phyloP scores from a whole-genome alignment of 305 asterid species.

The Fraxinus velutina region DNA sequence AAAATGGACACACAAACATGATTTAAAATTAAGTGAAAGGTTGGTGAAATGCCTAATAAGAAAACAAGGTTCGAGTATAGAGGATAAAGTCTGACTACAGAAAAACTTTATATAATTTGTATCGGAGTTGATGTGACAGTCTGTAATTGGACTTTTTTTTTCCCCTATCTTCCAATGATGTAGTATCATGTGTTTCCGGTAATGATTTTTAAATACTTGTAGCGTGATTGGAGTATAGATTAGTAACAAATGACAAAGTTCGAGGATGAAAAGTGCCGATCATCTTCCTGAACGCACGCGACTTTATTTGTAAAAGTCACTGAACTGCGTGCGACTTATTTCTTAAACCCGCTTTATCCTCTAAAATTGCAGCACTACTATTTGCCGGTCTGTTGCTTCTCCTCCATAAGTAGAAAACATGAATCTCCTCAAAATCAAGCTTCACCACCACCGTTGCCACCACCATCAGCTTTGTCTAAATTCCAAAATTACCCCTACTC shows the following conservation, averaged over 20 bases:
- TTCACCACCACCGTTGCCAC: conserved; percentile 3
- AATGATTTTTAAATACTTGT: too few relatives aligned
- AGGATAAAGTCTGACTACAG: too few relatives aligned
- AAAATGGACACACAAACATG: background rate
- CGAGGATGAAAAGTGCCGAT: background rate
- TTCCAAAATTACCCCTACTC: conserved; percentile 17
- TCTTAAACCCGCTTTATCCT: background rate
- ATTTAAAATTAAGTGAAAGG: background rate
- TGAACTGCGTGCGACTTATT: background rate
- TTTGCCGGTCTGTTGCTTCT: background rate
- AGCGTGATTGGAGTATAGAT: background rate
- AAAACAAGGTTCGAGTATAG: background rate
- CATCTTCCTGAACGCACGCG: background rate
- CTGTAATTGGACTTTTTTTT: too few relatives aligned
- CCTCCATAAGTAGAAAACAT: conserved; percentile 26
- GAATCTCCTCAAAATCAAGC: conserved; percentile 38
- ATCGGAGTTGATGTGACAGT: too few relatives aligned
- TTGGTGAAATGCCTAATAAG: background rate
- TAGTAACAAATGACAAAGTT: background rate
- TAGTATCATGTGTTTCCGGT: too few relatives aligned
- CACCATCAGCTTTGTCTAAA: conserved; percentile 2
- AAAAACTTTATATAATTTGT: too few relatives aligned
- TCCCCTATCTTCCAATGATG: too few relatives aligned
- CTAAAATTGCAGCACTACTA: background rate
- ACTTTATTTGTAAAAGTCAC: background rate